Base-by-base conservation (phyloP, 345 rosid species). In the Geranium brycei region DNA sequence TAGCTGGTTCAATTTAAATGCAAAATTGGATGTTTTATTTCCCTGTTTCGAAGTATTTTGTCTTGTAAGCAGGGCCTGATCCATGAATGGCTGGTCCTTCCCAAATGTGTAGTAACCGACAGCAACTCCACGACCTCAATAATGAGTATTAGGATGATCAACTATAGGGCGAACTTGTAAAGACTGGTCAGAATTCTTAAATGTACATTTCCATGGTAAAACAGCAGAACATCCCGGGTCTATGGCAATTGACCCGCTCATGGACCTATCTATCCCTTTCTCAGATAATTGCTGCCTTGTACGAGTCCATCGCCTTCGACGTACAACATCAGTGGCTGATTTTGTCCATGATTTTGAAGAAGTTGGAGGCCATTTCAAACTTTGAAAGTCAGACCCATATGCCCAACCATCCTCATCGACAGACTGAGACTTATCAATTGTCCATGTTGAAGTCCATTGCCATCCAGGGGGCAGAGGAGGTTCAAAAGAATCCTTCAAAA, bases 201-300 rank as follows among this genome's bases (percentile, higher is more conserved):
- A 82, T 75, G 82, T 78, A 79, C 88, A 83, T 74, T 79, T 80
- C 91, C 99, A 90, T 62, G 99, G 97, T 75, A 93, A 76, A 65
- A 84, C 82, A 73, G 79, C 69, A 55, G 96, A 88, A 69, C 87
- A 85, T 64, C 88, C 85, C 64, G 95, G 91, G 71, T 68, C 73
- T 75, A 90, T 19, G 67, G 76, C 57, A 73, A 82, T 65, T 32
- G 66, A 60, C 41, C 68, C 75, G 38, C 65, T 62, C 64, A 72
- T 67, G 32, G 58, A 16, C 53, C 51, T 55, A 61, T 63, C 51
- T 58, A 55, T 64, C 60, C 69, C 73, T 64, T 71, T 73, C 55
- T 66, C 70, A 23, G 61, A 19, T 59, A 63, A 57, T 56, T 69
- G 81, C 62, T 79, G 79, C 68, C 85, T 78, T 64, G 71, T 72